These are phyloP conservation scores for Diaporthe citrichinensis DNA, from an alignment of 2,329 filamentous ascomycete genomes.

Conservation along the genomic window DNA sequence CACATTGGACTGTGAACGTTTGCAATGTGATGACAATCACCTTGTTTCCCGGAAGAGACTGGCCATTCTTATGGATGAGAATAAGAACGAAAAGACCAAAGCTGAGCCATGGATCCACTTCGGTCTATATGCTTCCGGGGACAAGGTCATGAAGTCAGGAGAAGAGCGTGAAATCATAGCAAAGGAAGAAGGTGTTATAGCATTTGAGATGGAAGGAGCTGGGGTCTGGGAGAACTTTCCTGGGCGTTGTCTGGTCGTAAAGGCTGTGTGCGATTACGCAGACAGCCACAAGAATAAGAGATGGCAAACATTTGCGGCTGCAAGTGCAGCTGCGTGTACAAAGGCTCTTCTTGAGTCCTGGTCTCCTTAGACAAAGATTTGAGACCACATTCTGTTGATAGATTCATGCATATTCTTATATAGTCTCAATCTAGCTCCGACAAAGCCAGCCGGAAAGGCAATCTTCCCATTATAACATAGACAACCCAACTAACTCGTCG, in stretches of 20 bases:
- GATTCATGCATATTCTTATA: not conserved
- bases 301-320: not conserved
- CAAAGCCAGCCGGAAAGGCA: no score
- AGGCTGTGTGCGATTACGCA: not conserved
- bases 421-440: not conserved
- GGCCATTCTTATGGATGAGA: not conserved
- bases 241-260: not conserved
- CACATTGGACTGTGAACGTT: not conserved
- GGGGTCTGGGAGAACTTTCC: not conserved
- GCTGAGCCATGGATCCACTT: not conserved
- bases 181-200: not conserved
- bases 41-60: not conserved
- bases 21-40: not conserved
- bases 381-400: not conserved
- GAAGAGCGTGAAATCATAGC: not conserved
- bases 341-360: not conserved
- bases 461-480: not conserved
- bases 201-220: conserved; percentile 4
- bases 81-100: no score
- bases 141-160: conserved; percentile 15
- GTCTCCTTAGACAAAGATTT: not conserved
- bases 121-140: not conserved
- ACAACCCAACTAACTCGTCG: not conserved
- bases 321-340: not conserved
- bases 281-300: conserved; percentile 17